These are phyloP conservation scores for Neurospora discreta DNA, from an alignment of 495 filamentous ascomycete genomes.

Conservation along the genomic window DNA sequence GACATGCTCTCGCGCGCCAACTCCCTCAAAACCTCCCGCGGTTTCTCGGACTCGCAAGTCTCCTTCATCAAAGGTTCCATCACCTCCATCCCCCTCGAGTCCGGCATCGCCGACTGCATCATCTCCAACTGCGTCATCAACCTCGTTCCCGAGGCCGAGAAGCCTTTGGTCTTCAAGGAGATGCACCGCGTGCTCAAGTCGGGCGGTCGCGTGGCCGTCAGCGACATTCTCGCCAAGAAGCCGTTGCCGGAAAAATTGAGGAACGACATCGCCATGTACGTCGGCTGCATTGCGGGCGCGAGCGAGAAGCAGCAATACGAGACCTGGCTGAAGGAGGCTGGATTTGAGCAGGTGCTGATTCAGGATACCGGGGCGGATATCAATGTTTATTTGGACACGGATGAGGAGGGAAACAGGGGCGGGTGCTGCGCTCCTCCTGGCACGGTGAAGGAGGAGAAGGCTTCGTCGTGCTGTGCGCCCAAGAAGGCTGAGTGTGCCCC, in stretches of 20 bases:
- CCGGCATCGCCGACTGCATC: constrained; percentile 41
- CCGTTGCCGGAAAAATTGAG: constrained; percentile 37
- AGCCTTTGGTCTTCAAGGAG: constrained; percentile 46
- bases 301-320: constrained; percentile 45
- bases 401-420: constrained; percentile 9
- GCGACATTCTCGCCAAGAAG: constrained; percentile 51
- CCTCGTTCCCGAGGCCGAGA: constrained; percentile 48
- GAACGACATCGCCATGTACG: constrained; percentile 41
- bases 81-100: constrained; percentile 37
- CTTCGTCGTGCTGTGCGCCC: not conserved
- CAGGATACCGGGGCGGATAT: constrained; percentile 42
- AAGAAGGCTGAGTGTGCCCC: not conserved
- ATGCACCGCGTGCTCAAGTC: constrained; percentile 51
- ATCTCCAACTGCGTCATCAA: constrained; percentile 53
- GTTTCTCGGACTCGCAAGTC: constrained; percentile 24
- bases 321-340: constrained; percentile 38
- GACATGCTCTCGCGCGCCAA: constrained; percentile 50
- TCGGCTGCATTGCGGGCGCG: constrained; percentile 52
- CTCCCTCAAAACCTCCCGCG: constrained; percentile 24
- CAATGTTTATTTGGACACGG: constrained; percentile 43
- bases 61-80: constrained; percentile 44
- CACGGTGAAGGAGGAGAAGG: not conserved
- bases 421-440: constrained; percentile 3
- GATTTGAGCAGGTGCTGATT: constrained; percentile 29
- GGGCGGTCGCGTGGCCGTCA: constrained; percentile 50